A percentile compares a stretch with the other conserved stretches of the same genome.
Conservation (phyloP, 2,329 filamentous ascomycete species). For the Cladophialophora chaetospira region DNA sequence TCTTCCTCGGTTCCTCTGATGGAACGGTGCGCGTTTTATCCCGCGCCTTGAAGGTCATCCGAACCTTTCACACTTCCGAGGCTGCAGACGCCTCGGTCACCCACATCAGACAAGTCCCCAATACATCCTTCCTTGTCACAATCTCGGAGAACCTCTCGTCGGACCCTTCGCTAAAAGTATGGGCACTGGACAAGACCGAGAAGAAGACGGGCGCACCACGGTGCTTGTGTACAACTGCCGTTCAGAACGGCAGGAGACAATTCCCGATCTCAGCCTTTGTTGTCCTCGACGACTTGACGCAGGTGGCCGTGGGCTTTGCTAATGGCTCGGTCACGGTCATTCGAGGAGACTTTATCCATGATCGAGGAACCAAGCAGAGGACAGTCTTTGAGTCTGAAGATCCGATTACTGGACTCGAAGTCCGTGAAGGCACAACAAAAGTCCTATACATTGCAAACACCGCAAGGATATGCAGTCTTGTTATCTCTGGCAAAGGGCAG, state of each 20-base stretch:
- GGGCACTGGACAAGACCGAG: constrained; percentile 89
- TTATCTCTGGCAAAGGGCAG: constrained; percentile 85
- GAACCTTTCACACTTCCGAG: constrained; percentile 85
- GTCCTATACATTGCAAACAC: constrained; percentile 93
- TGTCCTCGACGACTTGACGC: constrained; percentile 81
- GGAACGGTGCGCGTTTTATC: constrained; percentile 87
- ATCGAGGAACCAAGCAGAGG: constrained; percentile 88
- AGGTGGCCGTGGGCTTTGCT: constrained; percentile 92
- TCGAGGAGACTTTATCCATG: constrained; percentile 90
- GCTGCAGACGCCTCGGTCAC: constrained; percentile 67
- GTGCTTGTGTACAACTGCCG: constrained; percentile 80
- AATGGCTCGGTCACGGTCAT: constrained; percentile 94
- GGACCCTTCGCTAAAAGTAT: constrained; percentile 92
- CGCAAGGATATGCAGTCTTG: constrained; percentile 78
- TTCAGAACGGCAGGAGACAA: constrained; percentile 87
- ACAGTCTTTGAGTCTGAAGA: constrained; percentile 97
- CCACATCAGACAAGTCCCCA: constrained; percentile 88
- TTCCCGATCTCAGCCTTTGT: constrained; percentile 95
- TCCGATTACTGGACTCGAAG: constrained; percentile 87
- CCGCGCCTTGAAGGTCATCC: constrained; percentile 80
- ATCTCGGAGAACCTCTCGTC: constrained; percentile 78
- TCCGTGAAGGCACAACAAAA: constrained; percentile 65
- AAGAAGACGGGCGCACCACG: constrained; percentile 90
- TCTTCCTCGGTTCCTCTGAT: constrained; percentile 85
- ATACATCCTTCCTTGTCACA: constrained; percentile 82